Evolutionary conservation across 2,329 filamentous ascomycete genomes (phyloP), one percentile per base, ranked within the genome.

Genomic region (Ilyonectria destructans): DNA sequence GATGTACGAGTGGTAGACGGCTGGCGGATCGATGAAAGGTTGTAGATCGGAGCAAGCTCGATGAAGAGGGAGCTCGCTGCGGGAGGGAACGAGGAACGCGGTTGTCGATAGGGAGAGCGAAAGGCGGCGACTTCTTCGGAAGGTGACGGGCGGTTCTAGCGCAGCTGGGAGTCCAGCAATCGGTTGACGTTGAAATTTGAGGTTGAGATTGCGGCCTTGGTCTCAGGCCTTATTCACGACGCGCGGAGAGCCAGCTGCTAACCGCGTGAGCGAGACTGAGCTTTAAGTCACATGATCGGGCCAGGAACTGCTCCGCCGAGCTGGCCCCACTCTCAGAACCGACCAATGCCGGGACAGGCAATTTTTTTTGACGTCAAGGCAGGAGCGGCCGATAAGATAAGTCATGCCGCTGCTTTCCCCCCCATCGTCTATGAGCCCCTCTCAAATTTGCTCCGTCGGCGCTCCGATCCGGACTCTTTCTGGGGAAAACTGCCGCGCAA

Each of bases 391-490:
- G 64, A 67, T 67, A 67, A 67, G 64, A 67, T 62, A 67, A 62
- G 46, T 7, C 45, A 61, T 51, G 37, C 37, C 17, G 21, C 12
- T 37, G 21, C 33, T 54, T 56, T 57, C 63, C 56, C 56, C 40
- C 55, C 35, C 48, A 29, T 26, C 12, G 8, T 10, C 40, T n/a
- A 35, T 54, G 69, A 67, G 66, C 68, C 71, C 70, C 72, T 74
- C 71, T 45, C 48, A 62, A 58, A 65, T 62, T 75, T 75, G 67
- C 66, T 69, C 62, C 57, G 49, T 73, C 72, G 72, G 71, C 64
- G 66, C 66, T 75, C 71, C 72, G 67, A 75, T 71, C 68, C 73
- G 69, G 66, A 66, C 62, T 62, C 48, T 64, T 60, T 64, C 49
- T 64, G 37, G 63, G 46, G 29, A 52, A 66, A 58, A 46, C 59